Base-by-base conservation (phyloP, 441 rosid species). In the Croton setiger region DNA sequence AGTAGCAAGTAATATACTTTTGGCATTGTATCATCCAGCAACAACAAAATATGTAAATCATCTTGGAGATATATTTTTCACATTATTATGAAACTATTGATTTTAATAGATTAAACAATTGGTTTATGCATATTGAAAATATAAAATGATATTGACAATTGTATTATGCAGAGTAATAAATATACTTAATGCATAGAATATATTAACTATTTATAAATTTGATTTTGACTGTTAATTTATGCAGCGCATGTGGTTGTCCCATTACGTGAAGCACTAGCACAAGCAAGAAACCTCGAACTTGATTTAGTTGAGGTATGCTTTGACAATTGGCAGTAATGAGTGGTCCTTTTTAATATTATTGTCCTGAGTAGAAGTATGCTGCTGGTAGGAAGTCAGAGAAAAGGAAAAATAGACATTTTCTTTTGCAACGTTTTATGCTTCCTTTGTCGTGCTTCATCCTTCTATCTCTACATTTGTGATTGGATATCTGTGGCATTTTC, bases 241-340 rank as follows among this genome's bases (percentile, higher is more conserved):
- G 76, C 85, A 88, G 94, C 80, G 65, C 86, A 84, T 74, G 18
- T 1, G 23, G 60, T 88, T 20, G 64, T 86, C 69, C 74, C 86
- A 55, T 60, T 65, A 33, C 68, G 51, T 54, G 86, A 83, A 73
- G 94, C 89, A 14, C 60, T 84, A n/a, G 67, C 68, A 23, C 79
- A 51, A 47, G 88, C 94, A 14, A 76, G 65, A 76, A 66, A 66
- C 54, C 80, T 74, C 15, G 49, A 80, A 36, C 80, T 82, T 59
- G 94, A 88, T 74, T 75, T 88, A 60, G 91, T 88, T 59, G 87
- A 83, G 88, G 94, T 88, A 74, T 68, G 49, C 8, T 31, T 35
- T 69, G 53, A 51, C 39, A 11, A 27, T 27, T 66, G 12, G 20
- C 33, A 7, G 11, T 37, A 20, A 39, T 23, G 39, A 2, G 0